Evolutionary conservation across 164 flowering plant genomes (phyloP), one percentile per base, ranked within the genome.

Genomic region (Euptelea pleiosperma): DNA sequence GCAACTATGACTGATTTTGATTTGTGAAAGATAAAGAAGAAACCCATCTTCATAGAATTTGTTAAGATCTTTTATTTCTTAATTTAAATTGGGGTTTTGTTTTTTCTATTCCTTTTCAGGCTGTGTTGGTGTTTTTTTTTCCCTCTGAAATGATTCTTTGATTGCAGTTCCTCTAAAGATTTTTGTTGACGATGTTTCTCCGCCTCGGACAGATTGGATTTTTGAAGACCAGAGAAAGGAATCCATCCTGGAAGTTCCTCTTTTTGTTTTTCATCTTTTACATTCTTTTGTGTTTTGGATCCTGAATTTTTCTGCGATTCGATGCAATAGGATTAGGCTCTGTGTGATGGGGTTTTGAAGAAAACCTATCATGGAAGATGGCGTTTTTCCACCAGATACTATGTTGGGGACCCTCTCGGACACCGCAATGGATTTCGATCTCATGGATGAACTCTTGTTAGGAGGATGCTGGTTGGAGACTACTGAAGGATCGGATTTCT

Each of bases 381-480:
- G 57, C 12, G 45, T 60, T 60, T 68, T 77, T 36, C 71, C 83
- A 10, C 74, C 72, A 6, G 68, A 67, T 45, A 55, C 78, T 16
- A 58, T 68, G 65, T 63, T 69, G 39, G 75, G 65, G 0, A 52
- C 61, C 58, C 57, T 72, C n/a, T 40, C 73, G 5, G 79, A 77
- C 42, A 54, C 75, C 5, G 24, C 71, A 3, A 72, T 70, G 77
- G 93, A 91, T 64, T 73, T 82, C 37, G 89, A 86, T 64, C 77
- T 52, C 73, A 70, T 80, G 79, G 83, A 86, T 67, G 91, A 82
- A 36, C 68, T 86, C 34, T 74, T 91, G 54, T 62, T 73, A 40
- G 89, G 73, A 15, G 97, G 97, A 3, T 86, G 86, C 73, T 88
- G 91, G 98, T 69, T 86, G 52, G 93, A 83, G 62, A 66, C 86